Percentiles rank a stretch among this genome's conserved stretches.
Conservation (phyloP, 2,329 filamentous ascomycete genomes). For the Aureobasidium vineae region DNA sequence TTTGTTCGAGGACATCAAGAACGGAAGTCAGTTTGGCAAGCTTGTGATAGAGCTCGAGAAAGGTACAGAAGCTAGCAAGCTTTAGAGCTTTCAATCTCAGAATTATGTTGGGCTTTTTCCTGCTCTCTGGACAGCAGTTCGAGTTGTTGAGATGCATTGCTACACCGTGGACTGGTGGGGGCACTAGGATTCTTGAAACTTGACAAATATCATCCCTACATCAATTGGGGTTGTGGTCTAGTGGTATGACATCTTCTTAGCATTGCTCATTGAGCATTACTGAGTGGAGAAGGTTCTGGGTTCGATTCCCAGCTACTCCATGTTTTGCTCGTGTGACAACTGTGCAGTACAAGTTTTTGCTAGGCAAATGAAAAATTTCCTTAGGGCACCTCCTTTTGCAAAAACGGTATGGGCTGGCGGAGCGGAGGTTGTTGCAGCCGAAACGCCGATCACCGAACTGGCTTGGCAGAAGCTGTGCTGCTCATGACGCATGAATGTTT, state of each 20-base stretch:
- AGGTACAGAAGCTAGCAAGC: constrained; percentile 31
- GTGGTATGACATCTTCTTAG: constrained; percentile 26
- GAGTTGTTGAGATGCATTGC: background rate
- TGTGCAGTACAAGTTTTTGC: background rate
- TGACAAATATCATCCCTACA: too few relatives aligned
- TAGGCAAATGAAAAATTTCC: background rate
- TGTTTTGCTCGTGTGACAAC: background rate
- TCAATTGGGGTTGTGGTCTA: constrained; percentile 23
- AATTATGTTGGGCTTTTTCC: background rate
- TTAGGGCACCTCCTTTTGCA: background rate
- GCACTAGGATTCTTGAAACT: too few relatives aligned
- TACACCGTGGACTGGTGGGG: too few relatives aligned
- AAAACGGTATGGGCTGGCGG: background rate
- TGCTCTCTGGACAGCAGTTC: background rate
- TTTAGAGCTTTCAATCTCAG: constrained; percentile 29
- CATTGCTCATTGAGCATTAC: constrained; percentile 15
- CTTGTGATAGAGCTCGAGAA: constrained; percentile 65
- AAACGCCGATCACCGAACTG: constrained; percentile 7
- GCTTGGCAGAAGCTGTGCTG: constrained; percentile 6
- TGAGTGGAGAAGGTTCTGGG: constrained; percentile 25
- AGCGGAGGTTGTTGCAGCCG: constrained; percentile 9
- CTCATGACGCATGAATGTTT: constrained; percentile 23
- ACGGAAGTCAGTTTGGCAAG: constrained; percentile 86
- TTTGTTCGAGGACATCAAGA: constrained; percentile 85
- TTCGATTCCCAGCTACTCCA: constrained; percentile 25